A percentile compares a stretch with the other conserved stretches of the same genome.
These are phyloP conservation scores for Aspergillus clavatus DNA, from an alignment of 2,329 filamentous ascomycete genomes.

Conservation along the genomic window DNA sequence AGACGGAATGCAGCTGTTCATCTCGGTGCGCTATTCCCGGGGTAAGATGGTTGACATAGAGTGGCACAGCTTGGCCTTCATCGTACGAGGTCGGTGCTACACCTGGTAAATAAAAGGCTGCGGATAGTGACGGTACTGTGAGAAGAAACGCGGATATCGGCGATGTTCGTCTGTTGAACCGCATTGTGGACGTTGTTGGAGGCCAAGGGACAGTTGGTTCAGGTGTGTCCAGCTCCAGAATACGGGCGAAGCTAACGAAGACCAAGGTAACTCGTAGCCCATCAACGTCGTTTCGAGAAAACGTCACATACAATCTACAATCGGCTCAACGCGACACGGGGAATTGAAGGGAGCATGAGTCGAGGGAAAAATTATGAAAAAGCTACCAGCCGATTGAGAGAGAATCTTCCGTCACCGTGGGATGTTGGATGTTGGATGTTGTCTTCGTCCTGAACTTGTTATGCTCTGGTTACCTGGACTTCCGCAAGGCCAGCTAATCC, in stretches of 20 bases:
- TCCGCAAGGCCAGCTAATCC: constrained; percentile 12
- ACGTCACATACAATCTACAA: constrained; percentile 16
- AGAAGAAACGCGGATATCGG: constrained; percentile 29
- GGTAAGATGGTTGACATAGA: constrained; percentile 89
- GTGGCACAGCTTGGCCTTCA: constrained; percentile 69
- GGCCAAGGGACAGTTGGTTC: constrained; percentile 14
- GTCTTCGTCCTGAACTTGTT: too few relatives aligned
- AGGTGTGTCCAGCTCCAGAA: constrained; percentile 3
- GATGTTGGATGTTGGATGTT: too few relatives aligned
- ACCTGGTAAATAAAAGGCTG: constrained; percentile 92
- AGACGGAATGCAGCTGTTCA: constrained; percentile 79
- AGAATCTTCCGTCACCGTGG: not conserved
- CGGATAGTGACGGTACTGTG: constrained; percentile 34
- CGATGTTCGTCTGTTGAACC: constrained; percentile 27
- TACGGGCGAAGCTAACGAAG: not conserved
- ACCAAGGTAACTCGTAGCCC: not conserved
- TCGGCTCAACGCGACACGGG: constrained; percentile 9
- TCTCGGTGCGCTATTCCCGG: constrained; percentile 74
- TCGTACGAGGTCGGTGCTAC: constrained; percentile 93
- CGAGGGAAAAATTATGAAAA: not conserved
- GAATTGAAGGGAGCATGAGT: constrained; percentile 11
- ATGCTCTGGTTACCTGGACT: not conserved
- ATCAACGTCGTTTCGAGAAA: not conserved
- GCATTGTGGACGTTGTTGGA: constrained; percentile 30
- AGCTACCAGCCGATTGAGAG: not conserved